Base-by-base conservation (phyloP, 345 rosid species). In the Aquilaria malaccensis region DNA sequence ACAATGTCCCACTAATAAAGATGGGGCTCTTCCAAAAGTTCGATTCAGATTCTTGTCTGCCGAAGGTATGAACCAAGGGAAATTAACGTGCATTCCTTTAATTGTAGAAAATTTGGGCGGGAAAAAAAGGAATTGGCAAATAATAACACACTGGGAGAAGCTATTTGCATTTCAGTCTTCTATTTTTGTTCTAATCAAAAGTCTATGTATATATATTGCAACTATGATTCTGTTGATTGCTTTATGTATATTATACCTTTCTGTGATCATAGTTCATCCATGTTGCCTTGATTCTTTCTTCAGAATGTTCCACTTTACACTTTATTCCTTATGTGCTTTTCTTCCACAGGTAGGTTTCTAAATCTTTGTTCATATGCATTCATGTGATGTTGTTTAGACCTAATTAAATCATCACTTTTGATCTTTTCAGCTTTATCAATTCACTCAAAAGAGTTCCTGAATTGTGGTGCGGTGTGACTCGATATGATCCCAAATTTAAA, bases 21-120 rank as follows among this genome's bases (percentile, higher is more conserved):
- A 56, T 68, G 50, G 69, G 74, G 72, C 68, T 70, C 76, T 69
- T 74, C 14, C 9, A 9, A 64, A 72, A 53, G 60, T 37, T 51
- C 13, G 59, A 51, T 45, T 58, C 56, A 68, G 76, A 68, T 74
- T 76, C 67, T 74, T 71, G 60, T 61, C 62, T 74, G 41, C 30
- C 45, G 14, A 55, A 67, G 58, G 30, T 56, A 54, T 65, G 37
- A 55, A 52, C 14, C 49, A 68, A 72, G 61, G 14, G 11, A 22
- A 62, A 43, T 22, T 22, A 22, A 22, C 22, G 22, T 22, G 55
- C 43, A 32, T 57, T 61, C 41, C 61, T 62, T 47, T 11, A 13
- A 47, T 43, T 33, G 60, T 62, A 43, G 58, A 52, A 50, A 32
- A 58, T 58, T 58, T 52, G 61, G 1, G 22, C 1, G 22, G 22